A percentile compares a stretch with the other conserved stretches of the same genome.
Conservation (phyloP, 2,329 filamentous ascomycete species). For the Plenodomus tracheiphilus region DNA sequence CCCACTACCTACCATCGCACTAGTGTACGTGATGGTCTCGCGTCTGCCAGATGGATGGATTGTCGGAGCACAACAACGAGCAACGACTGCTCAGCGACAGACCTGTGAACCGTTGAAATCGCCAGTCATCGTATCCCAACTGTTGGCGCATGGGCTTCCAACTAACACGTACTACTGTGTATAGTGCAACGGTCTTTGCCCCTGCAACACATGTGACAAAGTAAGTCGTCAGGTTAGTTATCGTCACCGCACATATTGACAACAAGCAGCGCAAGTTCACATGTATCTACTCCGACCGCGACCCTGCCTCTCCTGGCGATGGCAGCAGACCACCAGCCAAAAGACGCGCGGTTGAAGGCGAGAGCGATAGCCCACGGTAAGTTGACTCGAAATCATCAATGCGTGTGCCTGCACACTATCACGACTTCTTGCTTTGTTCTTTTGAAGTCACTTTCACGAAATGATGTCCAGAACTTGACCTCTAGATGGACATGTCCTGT, state of each 20-base stretch:
- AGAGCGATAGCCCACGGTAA: constrained; percentile 16
- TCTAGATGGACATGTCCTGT: neutral
- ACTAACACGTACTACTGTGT: constrained; percentile 22
- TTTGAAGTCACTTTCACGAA: too few species aligned
- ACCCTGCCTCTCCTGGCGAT: constrained; percentile 39
- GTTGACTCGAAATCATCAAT: neutral
- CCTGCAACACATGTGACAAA: constrained; percentile 63
- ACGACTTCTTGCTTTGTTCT: neutral
- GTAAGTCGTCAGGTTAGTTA: constrained; percentile 34
- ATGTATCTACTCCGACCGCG: constrained; percentile 45
- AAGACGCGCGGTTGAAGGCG: constrained; percentile 25
- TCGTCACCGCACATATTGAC: constrained; percentile 16
- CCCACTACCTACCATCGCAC: neutral
- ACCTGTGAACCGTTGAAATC: neutral
- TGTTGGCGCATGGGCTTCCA: too few species aligned
- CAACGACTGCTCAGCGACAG: too few species aligned
- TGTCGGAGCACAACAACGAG: too few species aligned
- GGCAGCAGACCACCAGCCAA: constrained; percentile 43
- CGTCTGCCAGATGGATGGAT: neutral
- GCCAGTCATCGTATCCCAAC: too few species aligned
- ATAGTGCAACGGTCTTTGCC: constrained; percentile 62
- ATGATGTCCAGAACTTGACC: neutral
- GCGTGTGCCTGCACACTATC: too few species aligned
- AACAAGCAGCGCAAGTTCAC: constrained; percentile 45
- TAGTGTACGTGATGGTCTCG: neutral